Evolutionary conservation across 2,329 filamentous ascomycete species (phyloP), one percentile per base, ranked within the genome.

Genomic region (Lachnellula suecica): DNA sequence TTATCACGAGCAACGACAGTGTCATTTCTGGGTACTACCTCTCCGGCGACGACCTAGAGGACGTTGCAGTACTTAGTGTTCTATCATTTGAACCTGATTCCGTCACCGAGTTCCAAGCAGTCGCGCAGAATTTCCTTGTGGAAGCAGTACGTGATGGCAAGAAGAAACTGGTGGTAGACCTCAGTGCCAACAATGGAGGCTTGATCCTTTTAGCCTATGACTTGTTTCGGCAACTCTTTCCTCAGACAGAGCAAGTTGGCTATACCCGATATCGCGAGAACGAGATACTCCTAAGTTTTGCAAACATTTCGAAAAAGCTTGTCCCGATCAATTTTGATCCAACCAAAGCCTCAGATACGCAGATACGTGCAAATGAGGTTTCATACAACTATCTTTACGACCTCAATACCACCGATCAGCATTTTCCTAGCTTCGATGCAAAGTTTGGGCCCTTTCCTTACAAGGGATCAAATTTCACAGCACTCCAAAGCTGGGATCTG

Each of bases 151-250:
- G 64, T 2, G 68, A 69, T 1, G 71, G 73, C 2, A 82, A 82
- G 62, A 78, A 71, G 9, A 82, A 79, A 63, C 71, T 88, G 4
- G 72, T 87, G 38, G 78, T 88, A 49, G 85, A 88, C 53, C 61
- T 87, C 7, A 74, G 78, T 2, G 73, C 71, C 4, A 88, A 88
- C 56, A 72, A 71, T 0, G 84, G 84, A 31, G 84, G 84, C 1
- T 63, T 65, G 38, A 59, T 79, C 9, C 58, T 67, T 8, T 68
- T 72, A 1, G 76, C 72, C 1, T 74, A 72, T 38, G 73, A 77
- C 35, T 54, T 77, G 0, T 84, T 83, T 61, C 63, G 65, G 4
- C 61, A 73, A 35, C 59, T 63, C 51, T 62, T 65, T 42, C 61
- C 63, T 25, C 51, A 55, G 34, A 56, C 60, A 6, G 60, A 25